Evolutionary conservation across 345 rosid genomes (phyloP), one percentile per base, ranked within the genome.

Genomic region (Ceriops decandra): DNA sequence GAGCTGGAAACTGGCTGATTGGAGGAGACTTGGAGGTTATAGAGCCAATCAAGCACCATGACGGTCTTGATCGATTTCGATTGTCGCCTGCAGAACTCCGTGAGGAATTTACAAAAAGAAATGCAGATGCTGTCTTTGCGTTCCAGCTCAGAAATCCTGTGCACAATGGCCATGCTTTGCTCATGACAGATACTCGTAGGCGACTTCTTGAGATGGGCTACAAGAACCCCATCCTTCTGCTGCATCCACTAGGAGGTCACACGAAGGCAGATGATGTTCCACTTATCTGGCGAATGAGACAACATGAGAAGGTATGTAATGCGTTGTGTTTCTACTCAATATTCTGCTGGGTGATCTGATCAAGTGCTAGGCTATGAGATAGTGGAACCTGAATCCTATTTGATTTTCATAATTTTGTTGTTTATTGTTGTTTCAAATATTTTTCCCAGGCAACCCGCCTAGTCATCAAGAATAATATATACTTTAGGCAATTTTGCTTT

Each of bases 131-230:
- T 31, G 96, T 95, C 19, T 95, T 95, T 80, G 99, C 99, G 68
- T 95, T 95, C 82, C 99, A 95, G 88, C 88, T 95, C 21, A 88
- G 99, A 76, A 95, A 95, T 75, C 99, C 99, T n/a, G 99, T 95
- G 22, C 99, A 95, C 69, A 95, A 95, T 72, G 99, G 99, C 52
- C 99, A 95, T 68, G 97, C 99, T 56, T 79, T 95, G 35, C 82
- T 95, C 67, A 95, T 95, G 99, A 91, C 92, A 46, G 97, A 95
- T 80, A 95, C 99, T 63, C 91, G 97, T 46, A 81, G 79, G 58
- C 82, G 96, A 51, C 97, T 95, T 68, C 97, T 95, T 59, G 96
- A 95, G 64, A 90, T 91, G 96, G 99, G 99, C 31, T 95, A 88
- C 74, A 80, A 90, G 83, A 95, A 95, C 31, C 99, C 99, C 61